Conservation (phyloP, 1,284 basidiomycete species). For the Pterulicium gracile region DNA sequence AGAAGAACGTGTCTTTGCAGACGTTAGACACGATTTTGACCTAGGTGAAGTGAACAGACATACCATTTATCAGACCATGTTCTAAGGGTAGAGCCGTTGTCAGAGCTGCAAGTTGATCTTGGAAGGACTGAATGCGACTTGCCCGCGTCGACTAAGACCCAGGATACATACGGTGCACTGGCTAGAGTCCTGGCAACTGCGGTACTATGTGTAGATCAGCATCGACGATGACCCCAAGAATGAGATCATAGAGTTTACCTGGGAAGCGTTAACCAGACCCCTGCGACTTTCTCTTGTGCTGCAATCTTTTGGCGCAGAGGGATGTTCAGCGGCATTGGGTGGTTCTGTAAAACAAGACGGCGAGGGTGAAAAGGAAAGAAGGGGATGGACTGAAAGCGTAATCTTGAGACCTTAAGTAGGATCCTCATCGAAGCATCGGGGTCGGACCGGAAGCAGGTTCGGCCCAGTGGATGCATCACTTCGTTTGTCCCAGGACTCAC, state of each 20-base stretch:
- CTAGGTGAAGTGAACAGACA: not conserved
- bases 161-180: conserved; percentile 14
- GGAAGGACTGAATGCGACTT: no score
- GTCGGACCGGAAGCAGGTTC: no score
- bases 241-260: conserved; percentile 10
- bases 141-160: conserved; percentile 19
- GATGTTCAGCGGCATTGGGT: conserved; percentile 16
- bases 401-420: no score
- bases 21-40: not conserved
- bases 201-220: conserved; percentile 10
- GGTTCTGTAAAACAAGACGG: no score
- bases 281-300: conserved; percentile 14
- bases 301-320: conserved; percentile 15
- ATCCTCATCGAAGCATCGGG: no score
- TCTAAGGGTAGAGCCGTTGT: conserved; percentile 8
- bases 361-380: no score
- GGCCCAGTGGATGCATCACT: no score
- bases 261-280: conserved; percentile 17
- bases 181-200: conserved; percentile 17
- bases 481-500: no score
- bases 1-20: conserved; percentile 14
- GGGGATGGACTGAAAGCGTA: no score
- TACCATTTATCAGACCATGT: conserved; percentile 18
- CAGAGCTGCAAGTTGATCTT: not conserved
- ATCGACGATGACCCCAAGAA: not conserved